Evolutionary conservation across 179 eudicot genomes (phyloP), one percentile per base, ranked within the genome.

Genomic region (Silene vulgaris): DNA sequence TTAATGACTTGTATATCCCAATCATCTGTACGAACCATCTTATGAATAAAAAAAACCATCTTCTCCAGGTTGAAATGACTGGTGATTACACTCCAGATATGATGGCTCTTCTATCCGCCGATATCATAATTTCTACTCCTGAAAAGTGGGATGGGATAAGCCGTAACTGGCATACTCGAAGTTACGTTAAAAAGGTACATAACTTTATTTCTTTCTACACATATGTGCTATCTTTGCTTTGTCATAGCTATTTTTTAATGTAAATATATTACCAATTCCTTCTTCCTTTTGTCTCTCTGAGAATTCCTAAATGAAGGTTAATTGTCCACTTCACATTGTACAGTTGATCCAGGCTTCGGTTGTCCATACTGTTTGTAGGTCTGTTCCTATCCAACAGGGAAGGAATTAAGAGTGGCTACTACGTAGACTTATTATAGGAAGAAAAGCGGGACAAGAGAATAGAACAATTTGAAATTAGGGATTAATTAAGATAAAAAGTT

Each of bases 81-180:
- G 99, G 99, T 67, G 99, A 95, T 82, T 90, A 82, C 79, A 92
- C 97, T 60, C 99, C 99, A 52, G 99, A 95, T 85, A 68, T 95
- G 80, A 80, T 82, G 86, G 97, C 99, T 74, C 92, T 95, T 79
- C 73, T 89, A 74, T 90, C 97, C 72, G 97, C 99, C 12, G 99
- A 95, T 83, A 95, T 95, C 73, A 95, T 95, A 66, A 95, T 95
- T 75, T 90, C 97, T 60, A 95, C 99, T 78, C 99, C 99, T 80
- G 99, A 95, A 78, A 95, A 95, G 79, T 95, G 99, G 99, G 99
- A 95, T 87, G 99, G 99, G 64, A 95, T 95, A 74, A 95, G 99
- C 85, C 97, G 99, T 81, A 93, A 95, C 80, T 95, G 99, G 99
- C 97, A 95, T 72, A 82, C 84, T 72, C 89, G 99, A 80, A 86